A percentile compares a stretch with the other conserved stretches of the same genome.
Evolutionary conservation across 225 moss, liverwort and hornwort species (phyloP).

Genomic region (Polytrichum formosum): DNA sequence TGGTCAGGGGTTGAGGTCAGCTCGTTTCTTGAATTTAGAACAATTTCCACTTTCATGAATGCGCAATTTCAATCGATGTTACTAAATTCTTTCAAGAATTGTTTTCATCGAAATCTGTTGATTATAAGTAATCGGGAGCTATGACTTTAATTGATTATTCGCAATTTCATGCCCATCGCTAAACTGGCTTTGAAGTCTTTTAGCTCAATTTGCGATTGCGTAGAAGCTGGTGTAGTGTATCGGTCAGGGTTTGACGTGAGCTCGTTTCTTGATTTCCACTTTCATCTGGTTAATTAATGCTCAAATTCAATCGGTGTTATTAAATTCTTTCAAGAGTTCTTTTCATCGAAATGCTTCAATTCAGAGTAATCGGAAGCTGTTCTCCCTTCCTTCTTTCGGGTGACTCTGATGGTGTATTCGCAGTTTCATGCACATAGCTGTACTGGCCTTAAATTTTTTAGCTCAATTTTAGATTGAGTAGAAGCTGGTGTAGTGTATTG

Average conservation of each 20-base stretch:
- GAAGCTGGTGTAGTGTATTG: conserved; percentile 34
- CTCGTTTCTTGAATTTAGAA: conserved; percentile 5
- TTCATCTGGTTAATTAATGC: too few species aligned
- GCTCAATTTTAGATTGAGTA: too few species aligned
- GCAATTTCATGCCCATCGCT: background rate
- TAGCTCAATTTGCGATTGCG: background rate
- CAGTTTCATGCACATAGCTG: background rate
- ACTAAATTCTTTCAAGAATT: too few species aligned
- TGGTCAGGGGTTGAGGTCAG: conserved; percentile 79
- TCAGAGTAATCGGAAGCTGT: too few species aligned
- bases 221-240: conserved; percentile 22
- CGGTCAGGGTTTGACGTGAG: conserved; percentile 74
- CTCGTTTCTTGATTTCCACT: background rate
- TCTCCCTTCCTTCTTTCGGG: background rate
- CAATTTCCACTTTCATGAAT: too few species aligned
- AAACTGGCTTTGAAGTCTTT: conserved; percentile 2
- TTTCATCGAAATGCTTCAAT: too few species aligned
- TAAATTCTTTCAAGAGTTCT: too few species aligned
- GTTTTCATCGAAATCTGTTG: too few species aligned
- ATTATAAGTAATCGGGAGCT: too few species aligned
- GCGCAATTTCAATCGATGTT: too few species aligned
- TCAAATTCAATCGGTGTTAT: too few species aligned
- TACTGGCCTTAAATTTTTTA: conserved; percentile 5
- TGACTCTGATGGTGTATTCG: background rate
- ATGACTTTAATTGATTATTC: background rate